These are phyloP conservation scores for Syncephalastrum contaminatum DNA, from an alignment of 371 early-diverging fungal species.

Conservation along the genomic window DNA sequence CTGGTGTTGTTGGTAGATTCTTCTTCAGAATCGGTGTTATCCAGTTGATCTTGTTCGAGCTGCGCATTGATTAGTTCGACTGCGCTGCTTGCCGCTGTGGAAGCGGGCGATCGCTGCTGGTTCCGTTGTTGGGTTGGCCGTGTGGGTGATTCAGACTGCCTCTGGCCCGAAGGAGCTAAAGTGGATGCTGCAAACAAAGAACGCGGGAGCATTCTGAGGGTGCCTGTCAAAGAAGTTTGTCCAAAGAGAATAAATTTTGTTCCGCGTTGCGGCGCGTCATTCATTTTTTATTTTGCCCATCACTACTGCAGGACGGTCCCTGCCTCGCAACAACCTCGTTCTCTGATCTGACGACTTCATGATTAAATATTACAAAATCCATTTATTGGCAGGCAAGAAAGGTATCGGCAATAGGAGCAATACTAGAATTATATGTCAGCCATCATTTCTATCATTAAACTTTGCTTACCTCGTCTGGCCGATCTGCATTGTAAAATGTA, in stretches of 20 bases:
- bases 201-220: slow-evolving; percentile 26
- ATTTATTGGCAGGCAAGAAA: slow-evolving; percentile 14
- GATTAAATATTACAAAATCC: slow-evolving; percentile 9
- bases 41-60: neutral
- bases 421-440: neutral
- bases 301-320: too few relatives aligned
- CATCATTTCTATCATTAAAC: neutral
- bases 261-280: neutral
- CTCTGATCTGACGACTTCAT: too few relatives aligned
- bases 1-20: slow-evolving; percentile 5
- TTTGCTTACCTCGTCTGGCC: slow-evolving; percentile 7
- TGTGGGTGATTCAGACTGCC: neutral
- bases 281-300: neutral
- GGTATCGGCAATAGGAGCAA: slow-evolving; percentile 12
- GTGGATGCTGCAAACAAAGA: slow-evolving; percentile 21
- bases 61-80: neutral
- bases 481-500: slow-evolving; percentile 12
- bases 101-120: neutral
- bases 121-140: neutral
- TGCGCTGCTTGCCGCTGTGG: too few relatives aligned
- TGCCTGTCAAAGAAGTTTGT: neutral
- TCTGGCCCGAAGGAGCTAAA: neutral
- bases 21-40: slow-evolving; percentile 2
- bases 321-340: too few relatives aligned
- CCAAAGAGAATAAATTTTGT: neutral